Evolutionary conservation across 2,329 filamentous ascomycete genomes (phyloP).

Genomic region (Arthroderma sp.): DNA sequence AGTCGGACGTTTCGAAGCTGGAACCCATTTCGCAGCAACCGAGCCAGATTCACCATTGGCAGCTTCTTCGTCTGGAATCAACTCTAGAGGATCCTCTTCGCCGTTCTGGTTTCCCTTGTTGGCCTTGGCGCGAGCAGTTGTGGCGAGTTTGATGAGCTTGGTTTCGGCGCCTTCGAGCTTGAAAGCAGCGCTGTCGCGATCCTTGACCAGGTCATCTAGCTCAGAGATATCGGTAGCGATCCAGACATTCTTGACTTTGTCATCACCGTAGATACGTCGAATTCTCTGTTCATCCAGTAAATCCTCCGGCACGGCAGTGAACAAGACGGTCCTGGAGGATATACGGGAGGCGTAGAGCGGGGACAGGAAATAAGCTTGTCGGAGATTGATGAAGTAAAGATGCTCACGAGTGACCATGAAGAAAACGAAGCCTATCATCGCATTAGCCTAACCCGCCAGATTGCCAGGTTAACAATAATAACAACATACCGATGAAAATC

Average conservation of each 20-base stretch:
- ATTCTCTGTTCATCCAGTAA: slow-evolving; percentile 69
- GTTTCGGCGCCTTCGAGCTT: slow-evolving; percentile 79
- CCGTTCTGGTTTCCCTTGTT: slow-evolving; percentile 43
- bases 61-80: neutral
- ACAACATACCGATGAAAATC: slow-evolving; percentile 52
- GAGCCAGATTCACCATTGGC: slow-evolving; percentile 45
- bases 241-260: slow-evolving; percentile 73
- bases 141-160: slow-evolving; percentile 67
- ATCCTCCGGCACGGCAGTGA: slow-evolving; percentile 66
- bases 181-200: slow-evolving; percentile 67
- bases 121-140: slow-evolving; percentile 55
- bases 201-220: slow-evolving; percentile 65
- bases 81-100: slow-evolving; percentile 16
- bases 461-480: neutral
- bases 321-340: slow-evolving; percentile 77
- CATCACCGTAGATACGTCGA: slow-evolving; percentile 63
- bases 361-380: slow-evolving; percentile 80
- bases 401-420: slow-evolving; percentile 76
- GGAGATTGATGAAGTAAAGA: slow-evolving; percentile 80
- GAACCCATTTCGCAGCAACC: slow-evolving; percentile 62
- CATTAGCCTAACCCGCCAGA: neutral
- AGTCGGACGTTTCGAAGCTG: slow-evolving; percentile 64
- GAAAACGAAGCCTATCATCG: slow-evolving; percentile 56
- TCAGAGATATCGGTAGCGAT: slow-evolving; percentile 64
- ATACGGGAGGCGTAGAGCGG: slow-evolving; percentile 71